Conservation (phyloP, 768 basidiomycete species). For the Pleurotus citrinopileatus region DNA sequence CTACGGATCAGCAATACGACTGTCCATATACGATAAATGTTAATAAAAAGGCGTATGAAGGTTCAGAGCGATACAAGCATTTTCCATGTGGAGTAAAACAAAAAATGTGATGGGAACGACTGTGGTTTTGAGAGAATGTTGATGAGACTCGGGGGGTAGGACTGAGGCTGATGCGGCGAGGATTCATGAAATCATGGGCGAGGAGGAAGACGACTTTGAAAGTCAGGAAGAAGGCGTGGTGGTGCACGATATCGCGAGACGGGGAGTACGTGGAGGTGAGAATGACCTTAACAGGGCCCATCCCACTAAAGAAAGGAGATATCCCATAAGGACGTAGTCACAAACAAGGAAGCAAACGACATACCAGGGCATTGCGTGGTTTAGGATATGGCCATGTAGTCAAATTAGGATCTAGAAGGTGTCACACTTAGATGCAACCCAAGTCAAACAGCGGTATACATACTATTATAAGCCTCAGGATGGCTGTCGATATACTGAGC, state of each 20-base stretch:
- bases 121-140: background rate
- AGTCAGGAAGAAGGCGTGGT: background rate
- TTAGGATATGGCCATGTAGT: slow-evolving; percentile 40
- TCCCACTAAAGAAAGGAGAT: no score
- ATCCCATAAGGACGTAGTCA: no score
- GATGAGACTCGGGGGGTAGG: background rate
- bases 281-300: no score
- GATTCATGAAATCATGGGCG: background rate
- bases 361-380: slow-evolving; percentile 35
- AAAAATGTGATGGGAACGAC: no score
- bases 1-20: background rate
- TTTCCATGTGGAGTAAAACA: background rate
- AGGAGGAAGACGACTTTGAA: background rate
- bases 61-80: background rate
- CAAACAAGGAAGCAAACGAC: slow-evolving; percentile 12
- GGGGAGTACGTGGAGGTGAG: no score
- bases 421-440: background rate
- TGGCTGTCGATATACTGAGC: slow-evolving; percentile 58
- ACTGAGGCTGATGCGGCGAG: background rate
- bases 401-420: slow-evolving; percentile 34
- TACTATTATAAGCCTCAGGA: slow-evolving; percentile 55
- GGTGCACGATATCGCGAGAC: background rate
- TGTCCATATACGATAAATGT: background rate
- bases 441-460: slow-evolving; percentile 22
- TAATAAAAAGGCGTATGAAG: background rate